A percentile compares a stretch with the other conserved stretches of the same genome.
Evolutionary conservation across 768 basidiomycete genomes (phyloP).

Genomic region (Psilocybe azurescens): DNA sequence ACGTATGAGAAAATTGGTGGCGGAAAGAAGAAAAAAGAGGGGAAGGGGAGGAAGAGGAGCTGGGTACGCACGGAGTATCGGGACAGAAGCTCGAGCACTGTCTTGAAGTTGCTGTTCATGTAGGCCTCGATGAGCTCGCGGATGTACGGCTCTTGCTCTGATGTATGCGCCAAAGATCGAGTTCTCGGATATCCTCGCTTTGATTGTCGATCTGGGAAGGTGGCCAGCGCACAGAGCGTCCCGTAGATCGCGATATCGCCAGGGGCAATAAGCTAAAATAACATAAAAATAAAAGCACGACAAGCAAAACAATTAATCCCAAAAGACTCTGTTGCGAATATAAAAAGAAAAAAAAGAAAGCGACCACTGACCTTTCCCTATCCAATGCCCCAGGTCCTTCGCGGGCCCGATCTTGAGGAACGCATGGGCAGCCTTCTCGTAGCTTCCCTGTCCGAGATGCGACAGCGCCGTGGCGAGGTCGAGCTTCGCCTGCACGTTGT

Average conservation of each 20-base stretch:
- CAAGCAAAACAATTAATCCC: not conserved
- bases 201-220: conserved; percentile 73
- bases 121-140: conserved; percentile 88
- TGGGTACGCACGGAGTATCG: conserved; percentile 65
- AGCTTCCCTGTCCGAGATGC: conserved; percentile 71
- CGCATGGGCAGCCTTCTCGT: conserved; percentile 78
- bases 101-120: conserved; percentile 86
- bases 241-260: conserved; percentile 90
- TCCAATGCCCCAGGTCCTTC: conserved; percentile 78
- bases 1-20: not conserved
- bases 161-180: conserved; percentile 75
- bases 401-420: conserved; percentile 73
- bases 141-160: conserved; percentile 85
- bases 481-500: conserved; percentile 77
- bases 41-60: not conserved
- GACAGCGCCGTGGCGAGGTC: conserved; percentile 83
- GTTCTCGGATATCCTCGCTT: conserved; percentile 69
- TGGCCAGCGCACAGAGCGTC: conserved; percentile 83
- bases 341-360: not conserved
- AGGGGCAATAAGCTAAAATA: conserved; percentile 68
- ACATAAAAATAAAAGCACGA: not conserved
- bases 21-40: too few relatives aligned
- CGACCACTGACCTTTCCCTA: conserved; percentile 61
- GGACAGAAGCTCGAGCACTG: conserved; percentile 75
- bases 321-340: not conserved